phyloP scores from a whole-genome alignment of 2,329 filamentous ascomycete species.

The Septoria petroselini region DNA sequence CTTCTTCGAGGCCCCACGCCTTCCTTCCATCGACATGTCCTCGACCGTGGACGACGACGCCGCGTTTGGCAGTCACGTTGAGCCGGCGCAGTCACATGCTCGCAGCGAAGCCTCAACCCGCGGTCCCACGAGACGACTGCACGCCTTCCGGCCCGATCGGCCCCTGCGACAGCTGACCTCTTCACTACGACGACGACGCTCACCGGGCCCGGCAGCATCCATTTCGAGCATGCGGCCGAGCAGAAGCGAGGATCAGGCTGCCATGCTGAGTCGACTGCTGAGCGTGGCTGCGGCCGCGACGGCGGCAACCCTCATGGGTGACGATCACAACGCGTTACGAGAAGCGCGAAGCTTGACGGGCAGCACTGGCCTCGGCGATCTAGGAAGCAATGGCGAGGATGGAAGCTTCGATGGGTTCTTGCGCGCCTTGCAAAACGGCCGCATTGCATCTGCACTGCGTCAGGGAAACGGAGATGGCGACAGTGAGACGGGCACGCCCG shows the following conservation, averaged over 20 bases:
- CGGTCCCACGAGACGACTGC: conserved; percentile 30
- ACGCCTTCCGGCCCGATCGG: conserved; percentile 35
- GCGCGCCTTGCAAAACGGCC: conserved; percentile 60
- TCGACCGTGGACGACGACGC: conserved; percentile 38
- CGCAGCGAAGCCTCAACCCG: conserved; percentile 33
- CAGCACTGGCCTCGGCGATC: conserved; percentile 33
- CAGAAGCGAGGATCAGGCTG: conserved; percentile 60
- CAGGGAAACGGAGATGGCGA: conserved; percentile 42
- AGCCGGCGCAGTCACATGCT: conserved; percentile 23
- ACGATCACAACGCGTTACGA: conserved; percentile 54
- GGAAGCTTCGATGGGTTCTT: conserved; percentile 63
- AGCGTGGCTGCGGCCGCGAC: conserved; percentile 63
- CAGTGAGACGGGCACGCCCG: conserved; percentile 41
- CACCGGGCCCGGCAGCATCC: conserved; percentile 38
- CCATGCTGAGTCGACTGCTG: conserved; percentile 59
- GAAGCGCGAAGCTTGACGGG: conserved; percentile 55
- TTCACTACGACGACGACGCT: conserved; percentile 52
- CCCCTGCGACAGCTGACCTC: conserved; percentile 44
- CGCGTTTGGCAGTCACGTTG: conserved; percentile 31
- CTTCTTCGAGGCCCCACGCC: conserved; percentile 30
- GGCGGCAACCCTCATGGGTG: conserved; percentile 63
- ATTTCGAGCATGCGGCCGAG: conserved; percentile 37
- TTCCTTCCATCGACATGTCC: conserved; percentile 36
- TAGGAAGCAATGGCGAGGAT: conserved; percentile 52
- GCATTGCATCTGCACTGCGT: conserved; percentile 55